phyloP scores from a whole-genome alignment of 352 stramenopile genomes.

The Phytophthora palmivora region DNA sequence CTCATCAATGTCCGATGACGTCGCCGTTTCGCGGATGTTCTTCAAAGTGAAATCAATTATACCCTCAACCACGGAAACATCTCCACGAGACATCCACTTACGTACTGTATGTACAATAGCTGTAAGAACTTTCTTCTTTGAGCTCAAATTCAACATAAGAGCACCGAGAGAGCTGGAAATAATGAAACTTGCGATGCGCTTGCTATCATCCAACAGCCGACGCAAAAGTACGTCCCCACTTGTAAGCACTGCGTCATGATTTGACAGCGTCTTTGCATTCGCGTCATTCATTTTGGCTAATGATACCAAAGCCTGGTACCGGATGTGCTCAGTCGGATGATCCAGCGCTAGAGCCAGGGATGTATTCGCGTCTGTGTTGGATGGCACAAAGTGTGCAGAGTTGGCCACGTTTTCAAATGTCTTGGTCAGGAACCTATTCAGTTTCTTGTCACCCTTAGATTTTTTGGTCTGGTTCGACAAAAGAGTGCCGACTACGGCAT shows the following conservation, averaged over 20 bases:
- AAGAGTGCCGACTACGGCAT: slow-evolving; percentile 44
- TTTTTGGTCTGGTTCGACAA: slow-evolving; percentile 40
- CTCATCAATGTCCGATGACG: slow-evolving; percentile 44
- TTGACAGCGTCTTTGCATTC: slow-evolving; percentile 12
- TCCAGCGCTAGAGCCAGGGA: slow-evolving; percentile 82
- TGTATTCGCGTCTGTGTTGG: slow-evolving; percentile 65
- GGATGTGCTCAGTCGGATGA: slow-evolving; percentile 75
- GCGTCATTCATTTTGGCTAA: slow-evolving; percentile 65
- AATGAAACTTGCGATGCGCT: slow-evolving; percentile 71
- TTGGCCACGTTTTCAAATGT: slow-evolving; percentile 80
- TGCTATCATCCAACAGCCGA: slow-evolving; percentile 79
- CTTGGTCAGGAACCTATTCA: slow-evolving; percentile 66
- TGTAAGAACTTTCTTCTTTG: slow-evolving; percentile 62
- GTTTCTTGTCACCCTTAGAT: slow-evolving; percentile 58
- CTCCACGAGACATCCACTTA: slow-evolving; percentile 51
- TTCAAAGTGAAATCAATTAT: slow-evolving; percentile 58
- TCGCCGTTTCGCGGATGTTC: slow-evolving; percentile 50
- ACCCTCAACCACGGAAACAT: slow-evolving; percentile 45
- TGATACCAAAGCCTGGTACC: slow-evolving; percentile 75
- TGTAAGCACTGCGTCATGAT: slow-evolving; percentile 49
- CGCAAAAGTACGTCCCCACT: slow-evolving; percentile 69
- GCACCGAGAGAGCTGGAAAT: slow-evolving; percentile 56
- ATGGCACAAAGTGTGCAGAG: slow-evolving; percentile 81
- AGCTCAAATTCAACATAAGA: slow-evolving; percentile 60
- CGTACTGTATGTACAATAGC: slow-evolving; percentile 55